Base-by-base conservation (phyloP, 2,329 filamentous ascomycete genomes). In the Sporothrix sp. region DNA sequence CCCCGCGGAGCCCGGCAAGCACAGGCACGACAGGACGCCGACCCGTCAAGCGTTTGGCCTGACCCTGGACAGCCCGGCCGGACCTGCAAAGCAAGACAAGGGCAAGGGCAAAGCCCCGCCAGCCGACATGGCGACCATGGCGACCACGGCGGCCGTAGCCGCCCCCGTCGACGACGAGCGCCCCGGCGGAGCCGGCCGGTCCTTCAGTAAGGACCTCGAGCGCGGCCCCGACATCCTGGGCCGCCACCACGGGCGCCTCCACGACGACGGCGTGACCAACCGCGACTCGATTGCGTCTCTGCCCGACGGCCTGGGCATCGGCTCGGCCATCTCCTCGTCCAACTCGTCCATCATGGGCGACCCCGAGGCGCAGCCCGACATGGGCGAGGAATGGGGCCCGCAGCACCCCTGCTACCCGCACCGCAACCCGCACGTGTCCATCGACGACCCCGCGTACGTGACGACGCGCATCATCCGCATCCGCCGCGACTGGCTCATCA, bases 381-480 rank as follows among this genome's bases (percentile, higher is more conserved):
- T 82, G 48, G 84, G 85, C 55, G 81, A 88, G 47, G 81, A 88
- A 66, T 98, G 93, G 93, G 91, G 93, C 0, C 89, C 90, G 13
- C 81, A 85, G 36, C 93, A 98, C 64, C 91, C 93, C 4, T 98
- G 93, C 66, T 97, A 84, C 63, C 93, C 93, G 44, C 93, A 97
- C 62, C 71, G 88, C 35, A 97, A 97, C 62, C 86, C 90, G 0
- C 90, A 98, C 65, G 91, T 96, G 6, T 82, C 90, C 0, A 63
- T 86, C 10, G 74, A 82, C 51, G 94, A 87, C 7, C 73, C 78
- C 13, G 81, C 94, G 57, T 87, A 87, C 61, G 67, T 75, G 40
- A 81, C 75, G 7, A 98, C 93, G 2, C 84, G 91, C 51, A 86
- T 98, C 57, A 96, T 98, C 60, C 84, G 93, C 14, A 84, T 98